Conservation (phyloP, 768 basidiomycete genomes). For the Roridomyces roridus region DNA sequence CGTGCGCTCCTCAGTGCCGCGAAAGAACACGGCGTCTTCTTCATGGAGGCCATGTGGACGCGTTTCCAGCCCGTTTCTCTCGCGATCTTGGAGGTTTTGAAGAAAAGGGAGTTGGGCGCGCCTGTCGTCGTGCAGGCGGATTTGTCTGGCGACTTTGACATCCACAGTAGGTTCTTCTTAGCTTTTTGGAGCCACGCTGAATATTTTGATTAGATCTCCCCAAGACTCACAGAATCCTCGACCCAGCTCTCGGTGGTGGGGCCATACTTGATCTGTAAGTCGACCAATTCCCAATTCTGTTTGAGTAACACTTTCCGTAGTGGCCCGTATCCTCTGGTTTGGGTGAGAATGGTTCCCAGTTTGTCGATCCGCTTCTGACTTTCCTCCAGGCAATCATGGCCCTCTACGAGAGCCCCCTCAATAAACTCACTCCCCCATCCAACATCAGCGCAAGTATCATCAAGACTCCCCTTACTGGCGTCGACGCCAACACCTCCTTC, state of each 20-base stretch:
- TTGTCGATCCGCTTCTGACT: not conserved
- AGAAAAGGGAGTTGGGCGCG: slow-evolving; percentile 67
- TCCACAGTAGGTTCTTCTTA: slow-evolving; percentile 56
- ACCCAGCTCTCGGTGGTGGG: slow-evolving; percentile 83
- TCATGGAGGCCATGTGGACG: slow-evolving; percentile 95
- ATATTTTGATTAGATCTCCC: slow-evolving; percentile 56
- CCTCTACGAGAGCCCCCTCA: slow-evolving; percentile 81
- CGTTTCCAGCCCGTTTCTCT: slow-evolving; percentile 74
- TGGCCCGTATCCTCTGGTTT: slow-evolving; percentile 83
- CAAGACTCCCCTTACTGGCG: slow-evolving; percentile 77
- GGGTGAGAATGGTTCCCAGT: slow-evolving; percentile 49
- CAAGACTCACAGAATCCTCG: slow-evolving; percentile 74
- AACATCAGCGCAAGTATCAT: slow-evolving; percentile 73
- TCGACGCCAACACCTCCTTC: slow-evolving; percentile 81
- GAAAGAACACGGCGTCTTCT: slow-evolving; percentile 79
- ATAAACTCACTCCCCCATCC: slow-evolving; percentile 63
- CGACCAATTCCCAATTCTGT: not conserved
- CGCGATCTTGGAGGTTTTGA: slow-evolving; percentile 68
- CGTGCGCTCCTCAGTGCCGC: slow-evolving; percentile 76
- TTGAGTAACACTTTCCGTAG: slow-evolving; percentile 42
- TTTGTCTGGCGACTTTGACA: slow-evolving; percentile 71
- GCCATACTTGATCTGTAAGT: slow-evolving; percentile 84
- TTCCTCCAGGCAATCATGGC: slow-evolving; percentile 68
- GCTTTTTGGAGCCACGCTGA: not conserved
- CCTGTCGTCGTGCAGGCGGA: slow-evolving; percentile 78